Percentiles rank a stretch among this genome's conserved stretches.
These are phyloP conservation scores for Stropharia rugosoannulata DNA, from an alignment of 768 basidiomycete genomes.

Conservation along the genomic window DNA sequence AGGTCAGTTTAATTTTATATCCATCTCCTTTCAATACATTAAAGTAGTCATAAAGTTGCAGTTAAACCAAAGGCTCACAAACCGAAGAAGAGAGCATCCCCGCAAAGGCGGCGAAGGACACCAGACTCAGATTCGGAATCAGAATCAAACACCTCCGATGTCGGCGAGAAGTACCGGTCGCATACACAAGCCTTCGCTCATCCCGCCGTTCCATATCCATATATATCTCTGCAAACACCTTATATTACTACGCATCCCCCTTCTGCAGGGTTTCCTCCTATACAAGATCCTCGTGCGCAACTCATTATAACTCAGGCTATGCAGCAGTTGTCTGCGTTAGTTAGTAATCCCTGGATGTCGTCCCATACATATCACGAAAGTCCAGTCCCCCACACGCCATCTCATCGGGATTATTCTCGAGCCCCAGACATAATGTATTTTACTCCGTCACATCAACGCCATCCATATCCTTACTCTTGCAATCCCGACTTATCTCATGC, in stretches of 20 bases:
- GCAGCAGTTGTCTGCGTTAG: slow-evolving; percentile 40
- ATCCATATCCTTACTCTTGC: slow-evolving; percentile 37
- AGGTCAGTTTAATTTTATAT: no score
- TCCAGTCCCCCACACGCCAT: slow-evolving; percentile 27
- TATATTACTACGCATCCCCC: slow-evolving; percentile 13
- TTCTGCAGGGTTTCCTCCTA: slow-evolving; percentile 28
- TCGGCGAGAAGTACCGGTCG: background rate
- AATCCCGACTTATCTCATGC: slow-evolving; percentile 46
- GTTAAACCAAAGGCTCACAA: background rate
- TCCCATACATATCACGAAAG: slow-evolving; percentile 18
- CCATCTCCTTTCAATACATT: no score
- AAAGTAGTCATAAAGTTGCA: background rate
- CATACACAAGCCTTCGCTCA: background rate
- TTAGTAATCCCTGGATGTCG: slow-evolving; percentile 24
- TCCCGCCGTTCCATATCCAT: slow-evolving; percentile 12
- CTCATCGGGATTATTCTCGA: slow-evolving; percentile 22
- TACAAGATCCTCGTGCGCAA: slow-evolving; percentile 40
- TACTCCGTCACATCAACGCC: slow-evolving; percentile 37
- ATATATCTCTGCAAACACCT: slow-evolving; percentile 20
- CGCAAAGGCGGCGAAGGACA: slow-evolving; percentile 1
- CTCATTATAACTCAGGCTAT: slow-evolving; percentile 42
- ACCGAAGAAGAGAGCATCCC: slow-evolving; percentile 5
- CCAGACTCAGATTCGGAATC: slow-evolving; percentile 7
- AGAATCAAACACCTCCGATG: slow-evolving; percentile 12
- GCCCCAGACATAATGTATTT: slow-evolving; percentile 22